Evolutionary conservation across 1,284 basidiomycete species (phyloP).

Genomic region (Inonotus hispidus): DNA sequence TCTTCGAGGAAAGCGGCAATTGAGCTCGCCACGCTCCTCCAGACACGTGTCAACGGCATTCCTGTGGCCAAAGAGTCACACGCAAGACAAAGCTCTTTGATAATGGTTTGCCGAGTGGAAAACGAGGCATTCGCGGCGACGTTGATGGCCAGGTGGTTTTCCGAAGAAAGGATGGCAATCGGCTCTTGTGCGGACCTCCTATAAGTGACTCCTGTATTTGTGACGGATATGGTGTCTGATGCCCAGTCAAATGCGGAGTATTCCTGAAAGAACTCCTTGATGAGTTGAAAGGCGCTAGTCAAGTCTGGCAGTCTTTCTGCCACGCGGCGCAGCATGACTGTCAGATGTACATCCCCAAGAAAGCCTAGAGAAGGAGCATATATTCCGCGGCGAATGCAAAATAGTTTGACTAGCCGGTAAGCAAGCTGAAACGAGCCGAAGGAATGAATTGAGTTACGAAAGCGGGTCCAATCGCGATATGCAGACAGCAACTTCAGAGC

Average conservation of each 20-base stretch:
- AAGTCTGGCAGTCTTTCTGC: slow-evolving; percentile 10
- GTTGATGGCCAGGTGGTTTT: slow-evolving; percentile 19
- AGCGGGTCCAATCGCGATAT: slow-evolving; percentile 18
- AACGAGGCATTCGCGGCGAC: slow-evolving; percentile 20
- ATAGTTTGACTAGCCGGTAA: slow-evolving; percentile 22
- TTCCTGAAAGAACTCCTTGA: slow-evolving; percentile 21
- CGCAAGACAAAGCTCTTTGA: slow-evolving; percentile 16
- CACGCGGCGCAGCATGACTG: slow-evolving; percentile 20
- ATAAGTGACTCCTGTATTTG: slow-evolving; percentile 2
- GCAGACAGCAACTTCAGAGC: slow-evolving; percentile 23
- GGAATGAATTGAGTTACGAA: slow-evolving; percentile 17
- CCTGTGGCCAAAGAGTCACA: slow-evolving; percentile 12
- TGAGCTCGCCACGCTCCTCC: slow-evolving; percentile 9
- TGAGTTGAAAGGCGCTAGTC: slow-evolving; percentile 17
- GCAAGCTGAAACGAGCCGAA: slow-evolving; percentile 20
- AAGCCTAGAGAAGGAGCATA: slow-evolving; percentile 21
- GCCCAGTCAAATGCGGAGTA: slow-evolving; percentile 24
- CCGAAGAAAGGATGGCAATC: slow-evolving; percentile 22
- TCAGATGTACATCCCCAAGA: slow-evolving; percentile 23
- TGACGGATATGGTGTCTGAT: slow-evolving; percentile 16
- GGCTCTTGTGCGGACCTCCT: slow-evolving; percentile 19
- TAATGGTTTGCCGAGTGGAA: slow-evolving; percentile 17
- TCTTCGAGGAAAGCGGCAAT: slow-evolving; percentile 17
- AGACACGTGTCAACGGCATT: slow-evolving; percentile 17
- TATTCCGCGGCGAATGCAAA: slow-evolving; percentile 19